These are phyloP conservation scores for Calonectria fujianensis DNA, from an alignment of 2,329 filamentous ascomycete genomes.

Conservation along the genomic window DNA sequence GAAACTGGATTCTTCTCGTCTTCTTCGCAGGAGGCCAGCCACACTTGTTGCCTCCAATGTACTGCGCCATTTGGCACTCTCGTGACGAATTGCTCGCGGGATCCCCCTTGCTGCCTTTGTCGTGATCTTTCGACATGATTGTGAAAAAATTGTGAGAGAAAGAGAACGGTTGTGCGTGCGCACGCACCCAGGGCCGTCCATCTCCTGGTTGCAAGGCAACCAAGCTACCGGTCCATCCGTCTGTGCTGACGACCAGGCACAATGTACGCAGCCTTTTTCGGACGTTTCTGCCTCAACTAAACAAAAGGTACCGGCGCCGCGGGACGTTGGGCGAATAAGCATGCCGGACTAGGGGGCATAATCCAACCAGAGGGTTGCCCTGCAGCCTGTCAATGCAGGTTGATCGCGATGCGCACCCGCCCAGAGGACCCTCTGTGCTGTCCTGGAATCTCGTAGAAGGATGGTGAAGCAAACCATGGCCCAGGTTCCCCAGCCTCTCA, in stretches of 20 bases:
- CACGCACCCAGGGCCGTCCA: neutral
- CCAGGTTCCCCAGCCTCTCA: slow-evolving; percentile 19
- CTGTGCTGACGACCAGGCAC: slow-evolving; percentile 30
- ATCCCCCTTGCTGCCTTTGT: neutral
- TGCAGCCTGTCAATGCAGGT: slow-evolving; percentile 44
- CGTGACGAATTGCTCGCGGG: neutral
- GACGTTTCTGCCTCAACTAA: slow-evolving; percentile 36
- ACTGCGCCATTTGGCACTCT: slow-evolving; percentile 13
- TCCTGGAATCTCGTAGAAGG: slow-evolving; percentile 37
- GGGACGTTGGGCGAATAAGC: slow-evolving; percentile 40
- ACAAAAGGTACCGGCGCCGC: slow-evolving; percentile 34
- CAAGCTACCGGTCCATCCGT: slow-evolving; percentile 12
- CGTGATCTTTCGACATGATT: neutral
- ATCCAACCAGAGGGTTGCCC: slow-evolving; percentile 33
- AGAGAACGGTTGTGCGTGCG: neutral
- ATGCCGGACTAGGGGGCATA: slow-evolving; percentile 12
- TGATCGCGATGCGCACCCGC: slow-evolving; percentile 36
- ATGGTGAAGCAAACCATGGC: slow-evolving; percentile 12
- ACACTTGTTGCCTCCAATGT: slow-evolving; percentile 7
- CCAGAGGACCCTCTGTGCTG: slow-evolving; percentile 8
- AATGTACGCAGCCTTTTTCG: slow-evolving; percentile 32
- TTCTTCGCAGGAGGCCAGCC: slow-evolving; percentile 31
- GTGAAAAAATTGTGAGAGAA: neutral
- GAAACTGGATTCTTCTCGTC: slow-evolving; percentile 39
- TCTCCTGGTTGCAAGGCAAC: slow-evolving; percentile 10